Percentiles rank a stretch among this genome's conserved stretches.
Evolutionary conservation across 1,284 basidiomycete species (phyloP).

Genomic region (Vanrija sp.): DNA sequence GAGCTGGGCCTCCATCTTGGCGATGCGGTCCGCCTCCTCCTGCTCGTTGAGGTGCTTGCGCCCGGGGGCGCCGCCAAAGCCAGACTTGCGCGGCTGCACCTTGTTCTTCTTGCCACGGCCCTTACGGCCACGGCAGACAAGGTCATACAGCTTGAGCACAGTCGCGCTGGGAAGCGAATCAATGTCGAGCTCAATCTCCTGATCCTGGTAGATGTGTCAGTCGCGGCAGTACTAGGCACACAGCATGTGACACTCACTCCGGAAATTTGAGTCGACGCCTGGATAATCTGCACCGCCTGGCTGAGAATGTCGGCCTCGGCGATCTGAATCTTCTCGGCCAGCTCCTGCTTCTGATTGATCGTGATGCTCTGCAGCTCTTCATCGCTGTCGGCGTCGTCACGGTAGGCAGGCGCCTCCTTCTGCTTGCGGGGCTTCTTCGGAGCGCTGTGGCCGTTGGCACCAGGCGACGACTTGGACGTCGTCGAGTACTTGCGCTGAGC

Average conservation of each 20-base stretch:
- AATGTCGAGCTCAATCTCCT: constrained; percentile 96
- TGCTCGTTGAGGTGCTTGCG: constrained; percentile 63
- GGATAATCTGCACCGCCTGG: constrained; percentile 85
- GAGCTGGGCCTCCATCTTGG: constrained; percentile 66
- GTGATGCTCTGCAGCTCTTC: constrained; percentile 53
- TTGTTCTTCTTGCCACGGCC: constrained; percentile 24
- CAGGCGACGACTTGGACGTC: constrained; percentile 31
- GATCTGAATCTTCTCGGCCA: constrained; percentile 82
- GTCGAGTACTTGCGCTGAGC: constrained; percentile 48
- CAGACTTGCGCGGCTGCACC: constrained; percentile 42
- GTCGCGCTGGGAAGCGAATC: constrained; percentile 78
- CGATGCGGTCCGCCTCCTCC: constrained; percentile 65
- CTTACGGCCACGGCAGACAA: constrained; percentile 63
- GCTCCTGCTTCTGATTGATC: constrained; percentile 92
- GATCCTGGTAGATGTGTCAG: constrained; percentile 64
- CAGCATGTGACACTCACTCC: constrained; percentile 64
- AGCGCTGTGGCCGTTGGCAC: constrained; percentile 31
- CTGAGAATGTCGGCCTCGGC: constrained; percentile 74
- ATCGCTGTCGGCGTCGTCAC: constrained; percentile 49
- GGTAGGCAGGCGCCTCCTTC: constrained; percentile 35
- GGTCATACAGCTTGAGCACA: constrained; percentile 87
- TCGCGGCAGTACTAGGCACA: background rate
- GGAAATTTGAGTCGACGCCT: constrained; percentile 79
- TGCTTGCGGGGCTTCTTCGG: constrained; percentile 40
- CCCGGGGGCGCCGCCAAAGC: constrained; percentile 76